phyloP scores from a whole-genome alignment of 129 eudicot species.

The Arctium lappa region DNA sequence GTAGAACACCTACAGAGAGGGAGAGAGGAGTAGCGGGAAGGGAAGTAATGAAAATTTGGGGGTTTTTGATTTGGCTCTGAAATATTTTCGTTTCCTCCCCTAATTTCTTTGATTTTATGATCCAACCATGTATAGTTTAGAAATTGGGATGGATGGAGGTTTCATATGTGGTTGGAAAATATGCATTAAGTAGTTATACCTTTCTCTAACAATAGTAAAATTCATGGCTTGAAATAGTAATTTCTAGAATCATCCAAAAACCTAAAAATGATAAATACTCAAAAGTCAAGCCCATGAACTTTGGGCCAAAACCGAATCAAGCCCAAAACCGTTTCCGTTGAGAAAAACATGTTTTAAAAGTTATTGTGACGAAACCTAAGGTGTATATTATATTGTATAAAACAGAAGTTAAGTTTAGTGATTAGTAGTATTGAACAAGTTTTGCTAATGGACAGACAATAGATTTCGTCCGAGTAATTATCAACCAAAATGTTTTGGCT shows the following conservation, averaged over 20 bases:
- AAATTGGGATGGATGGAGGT: background rate
- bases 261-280: too few relatives aligned
- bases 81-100: background rate
- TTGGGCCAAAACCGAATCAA: background rate
- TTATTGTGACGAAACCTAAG: too few relatives aligned
- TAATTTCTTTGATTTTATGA: background rate
- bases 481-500: too few relatives aligned
- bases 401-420: too few relatives aligned
- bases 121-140: background rate
- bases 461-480: too few relatives aligned
- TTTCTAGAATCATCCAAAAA: constrained; percentile 6
- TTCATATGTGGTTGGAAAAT: background rate
- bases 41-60: background rate
- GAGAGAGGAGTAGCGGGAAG: constrained; percentile 17
- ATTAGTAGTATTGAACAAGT: too few relatives aligned
- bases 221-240: background rate
- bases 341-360: too few relatives aligned
- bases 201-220: background rate
- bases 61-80: background rate
- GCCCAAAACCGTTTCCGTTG: background rate
- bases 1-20: constrained; percentile 8
- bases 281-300: too few relatives aligned
- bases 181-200: background rate
- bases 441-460: too few relatives aligned
- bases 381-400: too few relatives aligned